A percentile compares a stretch with the other conserved stretches of the same genome.
Conservation (phyloP, 768 basidiomycete species). For the Termitomyces sp. region DNA sequence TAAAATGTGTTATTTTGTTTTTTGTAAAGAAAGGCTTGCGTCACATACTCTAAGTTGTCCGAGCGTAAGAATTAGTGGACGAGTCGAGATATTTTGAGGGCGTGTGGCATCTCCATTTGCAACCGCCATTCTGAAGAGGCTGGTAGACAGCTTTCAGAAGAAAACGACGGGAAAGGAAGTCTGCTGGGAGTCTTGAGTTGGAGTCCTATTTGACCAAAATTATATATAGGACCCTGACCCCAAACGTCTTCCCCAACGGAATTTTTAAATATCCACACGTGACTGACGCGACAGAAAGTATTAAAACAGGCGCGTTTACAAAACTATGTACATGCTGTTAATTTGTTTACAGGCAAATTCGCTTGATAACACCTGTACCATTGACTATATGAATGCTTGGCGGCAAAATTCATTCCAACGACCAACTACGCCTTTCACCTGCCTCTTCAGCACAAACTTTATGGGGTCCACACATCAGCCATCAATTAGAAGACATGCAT, state of each 20-base stretch:
- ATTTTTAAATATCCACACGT: slow-evolving; percentile 28
- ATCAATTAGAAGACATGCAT: slow-evolving; percentile 2
- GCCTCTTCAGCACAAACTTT: background rate
- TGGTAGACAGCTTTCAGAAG: slow-evolving; percentile 15
- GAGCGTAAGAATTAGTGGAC: slow-evolving; percentile 41
- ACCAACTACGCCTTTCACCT: background rate
- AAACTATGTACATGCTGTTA: too few species aligned
- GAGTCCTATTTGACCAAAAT: slow-evolving; percentile 22
- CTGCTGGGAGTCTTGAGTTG: slow-evolving; percentile 17
- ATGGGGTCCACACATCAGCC: slow-evolving; percentile 2
- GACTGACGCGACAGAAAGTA: slow-evolving; percentile 18
- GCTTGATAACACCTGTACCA: background rate
- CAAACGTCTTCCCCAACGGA: slow-evolving; percentile 40
- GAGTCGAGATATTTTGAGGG: slow-evolving; percentile 32
- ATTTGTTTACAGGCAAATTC: background rate
- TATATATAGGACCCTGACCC: slow-evolving; percentile 34
- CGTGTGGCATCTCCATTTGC: slow-evolving; percentile 30
- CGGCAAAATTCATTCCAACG: background rate
- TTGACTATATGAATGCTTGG: background rate
- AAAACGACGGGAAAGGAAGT: slow-evolving; percentile 12
- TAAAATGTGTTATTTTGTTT: slow-evolving; percentile 4
- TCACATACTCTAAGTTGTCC: slow-evolving; percentile 48
- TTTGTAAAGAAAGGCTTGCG: slow-evolving; percentile 7
- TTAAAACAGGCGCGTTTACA: background rate
- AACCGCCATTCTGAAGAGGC: slow-evolving; percentile 30